Conservation (phyloP, 306 rosid genomes). For the Vicia villosa region DNA sequence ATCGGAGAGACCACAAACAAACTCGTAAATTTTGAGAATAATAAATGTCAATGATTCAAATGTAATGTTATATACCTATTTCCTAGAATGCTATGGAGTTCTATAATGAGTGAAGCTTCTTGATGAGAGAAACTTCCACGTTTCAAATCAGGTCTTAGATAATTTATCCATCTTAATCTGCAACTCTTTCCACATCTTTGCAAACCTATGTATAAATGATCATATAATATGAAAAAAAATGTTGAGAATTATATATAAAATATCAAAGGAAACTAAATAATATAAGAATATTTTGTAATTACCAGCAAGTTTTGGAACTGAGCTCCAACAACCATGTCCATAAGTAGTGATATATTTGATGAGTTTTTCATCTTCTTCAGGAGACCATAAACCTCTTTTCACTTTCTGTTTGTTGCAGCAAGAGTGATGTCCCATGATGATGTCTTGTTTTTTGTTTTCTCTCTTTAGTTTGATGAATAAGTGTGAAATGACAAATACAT, state of each 20-base stretch:
- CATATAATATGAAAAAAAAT: background rate
- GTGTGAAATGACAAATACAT: background rate
- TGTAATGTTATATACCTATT: constrained; percentile 61
- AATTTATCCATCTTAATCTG: constrained; percentile 94
- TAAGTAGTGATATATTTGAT: constrained; percentile 75
- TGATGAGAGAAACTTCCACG: constrained; percentile 94
- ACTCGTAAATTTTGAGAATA: background rate
- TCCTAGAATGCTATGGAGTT: constrained; percentile 90
- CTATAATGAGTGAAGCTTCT: constrained; percentile 86
- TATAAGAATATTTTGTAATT: background rate
- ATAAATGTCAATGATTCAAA: background rate
- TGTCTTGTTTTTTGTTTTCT: background rate
- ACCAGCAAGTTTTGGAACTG: constrained; percentile 96
- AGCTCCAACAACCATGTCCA: constrained; percentile 98
- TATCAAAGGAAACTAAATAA: background rate
- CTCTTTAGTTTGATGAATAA: background rate
- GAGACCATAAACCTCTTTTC: constrained; percentile 98
- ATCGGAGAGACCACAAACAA: background rate
- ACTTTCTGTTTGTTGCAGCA: constrained; percentile 97
- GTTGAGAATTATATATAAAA: background rate
- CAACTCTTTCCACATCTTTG: constrained; percentile 98
- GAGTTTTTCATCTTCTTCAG: constrained; percentile 97
- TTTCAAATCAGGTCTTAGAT: constrained; percentile 92
- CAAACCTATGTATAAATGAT: constrained; percentile 47
- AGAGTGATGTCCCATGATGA: constrained; percentile 81